Evolutionary conservation across 495 filamentous ascomycete genomes (phyloP).

Genomic region (Alectoria sarmentosa): DNA sequence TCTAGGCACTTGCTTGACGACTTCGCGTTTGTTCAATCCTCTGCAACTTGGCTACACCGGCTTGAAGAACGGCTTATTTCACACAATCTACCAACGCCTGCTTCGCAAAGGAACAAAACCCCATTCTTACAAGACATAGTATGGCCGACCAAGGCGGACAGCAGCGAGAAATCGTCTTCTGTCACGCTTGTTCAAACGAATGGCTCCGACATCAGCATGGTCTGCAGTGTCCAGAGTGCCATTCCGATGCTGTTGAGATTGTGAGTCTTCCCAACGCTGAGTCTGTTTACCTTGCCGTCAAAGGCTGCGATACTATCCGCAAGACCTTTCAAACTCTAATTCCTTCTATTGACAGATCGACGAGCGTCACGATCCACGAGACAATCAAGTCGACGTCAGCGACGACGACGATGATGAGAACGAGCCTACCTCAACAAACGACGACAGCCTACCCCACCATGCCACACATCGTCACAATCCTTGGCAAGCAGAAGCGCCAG

Average conservation of each 20-base stretch:
- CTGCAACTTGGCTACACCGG: background rate
- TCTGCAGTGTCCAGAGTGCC: slow-evolving; percentile 69
- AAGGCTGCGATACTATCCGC: background rate
- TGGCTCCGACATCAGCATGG: slow-evolving; percentile 65
- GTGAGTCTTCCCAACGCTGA: slow-evolving; percentile 40
- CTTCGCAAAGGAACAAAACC: background rate
- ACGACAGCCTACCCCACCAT: slow-evolving; percentile 22
- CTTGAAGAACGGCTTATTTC: background rate
- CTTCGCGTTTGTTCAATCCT: background rate
- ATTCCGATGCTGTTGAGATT: slow-evolving; percentile 76
- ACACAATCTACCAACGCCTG: background rate
- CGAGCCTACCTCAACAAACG: slow-evolving; percentile 13
- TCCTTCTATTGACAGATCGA: slow-evolving; percentile 30
- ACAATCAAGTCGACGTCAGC: slow-evolving; percentile 12
- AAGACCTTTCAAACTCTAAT: slow-evolving; percentile 10
- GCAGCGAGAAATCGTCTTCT: slow-evolving; percentile 65
- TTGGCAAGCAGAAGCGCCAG: slow-evolving; percentile 28
- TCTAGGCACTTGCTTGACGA: background rate
- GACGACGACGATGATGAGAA: slow-evolving; percentile 24
- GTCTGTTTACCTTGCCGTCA: background rate
- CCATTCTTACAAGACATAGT: background rate
- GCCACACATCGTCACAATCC: slow-evolving; percentile 31
- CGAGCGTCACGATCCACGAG: slow-evolving; percentile 34
- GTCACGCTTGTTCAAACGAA: slow-evolving; percentile 70
- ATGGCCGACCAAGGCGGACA: slow-evolving; percentile 30